These are phyloP conservation scores for Penicillium sp. DNA, from an alignment of 2,329 filamentous ascomycete genomes.

Conservation along the genomic window DNA sequence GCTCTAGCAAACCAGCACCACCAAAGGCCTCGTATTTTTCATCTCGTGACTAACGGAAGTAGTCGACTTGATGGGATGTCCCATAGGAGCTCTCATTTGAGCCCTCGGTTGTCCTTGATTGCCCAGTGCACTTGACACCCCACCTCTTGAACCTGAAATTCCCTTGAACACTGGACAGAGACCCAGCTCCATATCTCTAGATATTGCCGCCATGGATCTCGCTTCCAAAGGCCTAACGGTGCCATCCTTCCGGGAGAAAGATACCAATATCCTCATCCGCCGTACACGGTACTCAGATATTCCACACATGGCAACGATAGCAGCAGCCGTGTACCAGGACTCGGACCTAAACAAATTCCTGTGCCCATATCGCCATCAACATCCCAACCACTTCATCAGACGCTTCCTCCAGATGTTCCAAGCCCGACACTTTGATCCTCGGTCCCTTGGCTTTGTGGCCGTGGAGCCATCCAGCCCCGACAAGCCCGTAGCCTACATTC, in stretches of 20 bases:
- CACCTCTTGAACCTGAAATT: background rate
- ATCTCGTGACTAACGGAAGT: background rate
- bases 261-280: constrained; percentile 6
- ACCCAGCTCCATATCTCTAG: background rate
- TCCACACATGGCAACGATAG: constrained; percentile 2
- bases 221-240: background rate
- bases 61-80: no score
- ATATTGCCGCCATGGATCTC: background rate
- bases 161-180: background rate
- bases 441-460: constrained; percentile 14
- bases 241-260: background rate
- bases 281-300: constrained; percentile 6
- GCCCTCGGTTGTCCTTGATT: background rate
- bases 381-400: constrained; percentile 8
- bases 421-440: constrained; percentile 8
- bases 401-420: constrained; percentile 12
- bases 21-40: background rate
- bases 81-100: background rate
- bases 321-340: constrained; percentile 7
- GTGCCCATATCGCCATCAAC: constrained; percentile 12
- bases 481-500: constrained; percentile 11
- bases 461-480: background rate
- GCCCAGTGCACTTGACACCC: background rate
- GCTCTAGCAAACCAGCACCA: background rate
- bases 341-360: constrained; percentile 10